These are phyloP conservation scores for Penicillium daleae DNA, from an alignment of 495 filamentous ascomycete genomes.

Conservation along the genomic window DNA sequence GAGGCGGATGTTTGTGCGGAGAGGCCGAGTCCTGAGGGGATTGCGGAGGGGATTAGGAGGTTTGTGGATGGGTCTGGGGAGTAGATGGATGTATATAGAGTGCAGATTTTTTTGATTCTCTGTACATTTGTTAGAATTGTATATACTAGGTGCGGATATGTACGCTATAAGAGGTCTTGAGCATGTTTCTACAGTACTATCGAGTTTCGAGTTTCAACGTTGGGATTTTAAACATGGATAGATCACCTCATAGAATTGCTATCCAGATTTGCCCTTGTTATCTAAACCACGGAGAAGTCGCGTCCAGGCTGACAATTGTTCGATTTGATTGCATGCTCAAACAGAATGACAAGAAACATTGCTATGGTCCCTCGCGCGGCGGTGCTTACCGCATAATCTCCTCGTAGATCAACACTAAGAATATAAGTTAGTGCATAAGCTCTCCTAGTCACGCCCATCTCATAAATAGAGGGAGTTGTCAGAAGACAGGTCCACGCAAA, in stretches of 20 bases:
- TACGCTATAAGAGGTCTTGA: not conserved
- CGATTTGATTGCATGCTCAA: constrained; percentile 11
- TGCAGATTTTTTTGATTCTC: not conserved
- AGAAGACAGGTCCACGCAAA: constrained; percentile 7
- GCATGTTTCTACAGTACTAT: not conserved
- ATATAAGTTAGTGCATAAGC: constrained; percentile 10
- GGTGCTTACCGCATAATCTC: constrained; percentile 93
- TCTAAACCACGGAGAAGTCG: constrained; percentile 2
- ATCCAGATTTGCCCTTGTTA: constrained; percentile 6
- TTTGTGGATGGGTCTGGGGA: constrained; percentile 50
- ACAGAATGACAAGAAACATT: constrained; percentile 4
- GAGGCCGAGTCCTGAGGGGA: constrained; percentile 80
- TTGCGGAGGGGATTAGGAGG: constrained; percentile 66
- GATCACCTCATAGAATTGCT: not conserved
- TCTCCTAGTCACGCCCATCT: not conserved
- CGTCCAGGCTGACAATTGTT: constrained; percentile 4
- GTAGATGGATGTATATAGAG: not conserved
- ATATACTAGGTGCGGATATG: not conserved
- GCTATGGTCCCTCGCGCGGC: not conserved
- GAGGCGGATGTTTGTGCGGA: constrained; percentile 81
- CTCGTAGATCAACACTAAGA: constrained; percentile 84
- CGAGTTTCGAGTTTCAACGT: not conserved
- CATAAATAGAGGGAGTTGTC: not conserved
- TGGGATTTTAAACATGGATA: not conserved
- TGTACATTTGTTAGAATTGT: constrained; percentile 1